Base-by-base conservation (phyloP, 805 yeast genomes). In the Ogataea pilisensis region DNA sequence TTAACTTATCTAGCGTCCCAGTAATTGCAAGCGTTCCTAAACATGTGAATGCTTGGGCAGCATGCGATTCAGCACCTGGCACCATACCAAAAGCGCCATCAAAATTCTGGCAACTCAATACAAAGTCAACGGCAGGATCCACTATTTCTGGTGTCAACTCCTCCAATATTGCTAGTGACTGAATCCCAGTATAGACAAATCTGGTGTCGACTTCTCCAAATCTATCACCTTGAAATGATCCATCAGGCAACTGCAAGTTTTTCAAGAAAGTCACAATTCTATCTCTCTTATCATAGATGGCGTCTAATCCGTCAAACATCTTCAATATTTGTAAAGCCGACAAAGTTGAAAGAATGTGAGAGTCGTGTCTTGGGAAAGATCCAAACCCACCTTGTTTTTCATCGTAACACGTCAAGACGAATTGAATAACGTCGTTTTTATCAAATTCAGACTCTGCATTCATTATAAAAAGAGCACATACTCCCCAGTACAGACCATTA, bases 401-500 rank as follows among this genome's bases (percentile, higher is more conserved):
- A 45, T 80, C 73, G 33, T 76, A 80, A 57, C 98, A 91, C 12
- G 71, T 64, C 51, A 76, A 40, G 3, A 91, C 85, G 58, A 81
- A 93, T n/a, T 68, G 63, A 2, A 85, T 61, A 12, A 91, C 77
- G 6, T 82, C 85, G 1, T 70, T 64, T 39, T 70, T 68, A n/a
- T 80, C 70, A 42, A 91, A 74, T 0, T 79, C 75, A 12, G 75
- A 74, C 26, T 71, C 63, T 2, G 80, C 67, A 22, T 73, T 69
- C 62, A 91, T 57, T 2, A 83, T 62, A 37, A 75, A 75, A 25
- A 90, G 61, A 0, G 96, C 88, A 14, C 85, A 82, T 3, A 87
- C 67, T 0, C 97, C 98, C 99, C 99, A 93, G 60, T 93, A 93
- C 0, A 93, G 72, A 1, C 98, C 99, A 54, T 86, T 88, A 71